Base-by-base conservation (phyloP, 176 grass and related monocot genomes). In the Olyra latifolia region DNA sequence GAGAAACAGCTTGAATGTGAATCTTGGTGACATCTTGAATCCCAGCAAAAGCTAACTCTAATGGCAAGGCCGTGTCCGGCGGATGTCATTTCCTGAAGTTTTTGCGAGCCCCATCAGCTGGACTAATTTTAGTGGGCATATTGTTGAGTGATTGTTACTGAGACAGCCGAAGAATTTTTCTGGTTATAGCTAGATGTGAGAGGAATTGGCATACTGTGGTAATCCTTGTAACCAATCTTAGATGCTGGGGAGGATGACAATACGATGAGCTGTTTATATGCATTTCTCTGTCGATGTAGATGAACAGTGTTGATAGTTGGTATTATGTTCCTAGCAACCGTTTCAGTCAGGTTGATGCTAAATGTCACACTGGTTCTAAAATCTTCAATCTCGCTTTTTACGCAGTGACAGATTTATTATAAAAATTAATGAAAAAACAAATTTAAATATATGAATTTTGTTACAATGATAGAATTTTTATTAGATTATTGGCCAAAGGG, bases 11-110 rank as follows among this genome's bases (percentile, higher is more conserved):
- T 81, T 97, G 74, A 66, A 77, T 42, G 45, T 94, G 61, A 89
- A 91, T 87, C 82, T 98, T 61, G 90, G 90, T 10, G 95, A 98
- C 30, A 91, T 81, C 52, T 78, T 98, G 27, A 88, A 92, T 41
- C 80, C 92, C 53, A 82, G 76, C 72, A 77, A 43, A 23, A 86
- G 73, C 74, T 90, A 74, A 81, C 14, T 17, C 13, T 4, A 8
- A 30, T 20, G 9, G n/a, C 66, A 65, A 77, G 58, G 69, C 24
- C 46, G 38, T 71, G 47, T 23, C 13, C 56, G 32, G 48, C 66
- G 57, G 39, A 66, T 72, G 59, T 9, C 72, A 41, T 78, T 56
- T 50, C 72, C 77, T 73, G 23, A 53, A 82, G 69, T 78, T 82
- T 82, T 66, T 78, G 78, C 42, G 8, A 15, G 29, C 13, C 41